Percentiles rank a stretch among this genome's conserved stretches.
phyloP scores from a whole-genome alignment of 495 filamentous ascomycete species.

The Collariella sp. region DNA sequence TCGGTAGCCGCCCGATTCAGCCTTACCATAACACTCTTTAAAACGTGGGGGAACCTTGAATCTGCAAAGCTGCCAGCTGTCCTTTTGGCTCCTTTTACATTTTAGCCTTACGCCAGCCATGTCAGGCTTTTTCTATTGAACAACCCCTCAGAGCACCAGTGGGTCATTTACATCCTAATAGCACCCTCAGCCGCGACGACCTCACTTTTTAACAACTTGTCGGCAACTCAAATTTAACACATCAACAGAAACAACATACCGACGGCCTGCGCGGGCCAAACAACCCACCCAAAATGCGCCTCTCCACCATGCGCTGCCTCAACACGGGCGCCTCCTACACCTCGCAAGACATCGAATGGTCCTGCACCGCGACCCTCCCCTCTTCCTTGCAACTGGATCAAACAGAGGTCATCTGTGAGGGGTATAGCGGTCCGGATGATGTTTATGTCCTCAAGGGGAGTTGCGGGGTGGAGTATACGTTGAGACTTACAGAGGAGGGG shows the following conservation, averaged over 20 bases:
- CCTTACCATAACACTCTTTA: background rate
- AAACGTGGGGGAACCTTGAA: background rate
- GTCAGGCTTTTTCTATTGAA: no score
- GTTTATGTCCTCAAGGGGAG: slow-evolving; percentile 77
- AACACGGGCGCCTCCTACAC: slow-evolving; percentile 69
- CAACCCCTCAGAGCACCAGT: no score
- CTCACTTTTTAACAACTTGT: no score
- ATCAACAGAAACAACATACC: no score
- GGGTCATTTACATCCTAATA: no score
- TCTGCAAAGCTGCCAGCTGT: background rate
- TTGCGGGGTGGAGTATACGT: slow-evolving; percentile 87
- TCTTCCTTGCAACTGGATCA: slow-evolving; percentile 77
- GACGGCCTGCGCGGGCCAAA: no score
- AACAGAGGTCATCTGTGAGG: slow-evolving; percentile 91
- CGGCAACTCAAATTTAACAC: no score
- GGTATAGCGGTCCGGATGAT: slow-evolving; percentile 67
- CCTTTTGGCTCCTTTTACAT: background rate
- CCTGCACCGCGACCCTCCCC: slow-evolving; percentile 70
- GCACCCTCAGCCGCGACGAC: no score
- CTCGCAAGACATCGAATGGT: slow-evolving; percentile 74
- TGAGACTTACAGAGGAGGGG: slow-evolving; percentile 74
- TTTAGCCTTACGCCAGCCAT: background rate
- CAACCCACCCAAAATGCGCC: slow-evolving; percentile 77
- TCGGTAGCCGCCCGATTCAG: background rate
- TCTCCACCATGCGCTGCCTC: slow-evolving; percentile 79